These are phyloP conservation scores for Drechslerella dactyloides DNA, from an alignment of 2,329 filamentous ascomycete species.

Conservation along the genomic window DNA sequence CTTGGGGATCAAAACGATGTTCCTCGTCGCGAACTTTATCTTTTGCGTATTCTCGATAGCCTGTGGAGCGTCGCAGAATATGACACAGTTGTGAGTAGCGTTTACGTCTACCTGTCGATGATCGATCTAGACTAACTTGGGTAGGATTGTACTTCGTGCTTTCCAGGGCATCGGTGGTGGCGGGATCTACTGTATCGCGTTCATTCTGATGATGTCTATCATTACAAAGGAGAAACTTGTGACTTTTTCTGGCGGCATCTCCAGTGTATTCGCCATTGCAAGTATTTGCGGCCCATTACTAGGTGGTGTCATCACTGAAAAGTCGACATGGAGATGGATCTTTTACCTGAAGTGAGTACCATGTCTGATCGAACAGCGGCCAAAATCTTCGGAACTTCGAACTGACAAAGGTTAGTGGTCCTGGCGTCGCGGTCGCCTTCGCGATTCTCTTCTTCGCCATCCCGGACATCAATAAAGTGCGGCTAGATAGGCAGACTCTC, in stretches of 20 bases:
- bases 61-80: constrained; percentile 58
- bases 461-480: constrained; percentile 55
- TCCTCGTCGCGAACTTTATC: constrained; percentile 57
- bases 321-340: constrained; percentile 62
- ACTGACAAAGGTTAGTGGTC: constrained; percentile 54
- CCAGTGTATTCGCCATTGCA: constrained; percentile 61
- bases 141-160: constrained; percentile 57
- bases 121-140: not conserved
- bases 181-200: constrained; percentile 61
- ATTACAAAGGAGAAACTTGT: constrained; percentile 57
- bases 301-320: constrained; percentile 61
- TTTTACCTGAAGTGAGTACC: constrained; percentile 61
- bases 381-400: not conserved
- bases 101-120: not conserved
- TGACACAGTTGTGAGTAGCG: constrained; percentile 56
- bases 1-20: constrained; percentile 59
- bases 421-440: constrained; percentile 55
- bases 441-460: constrained; percentile 54
- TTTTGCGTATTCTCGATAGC: constrained; percentile 60
- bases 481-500: constrained; percentile 51
- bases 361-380: not conserved
- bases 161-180: constrained; percentile 62
- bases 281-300: constrained; percentile 63
- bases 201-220: constrained; percentile 57
- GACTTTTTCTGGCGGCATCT: constrained; percentile 57